Evolutionary conservation across 345 rosid species (phyloP), one percentile per base, ranked within the genome.

Genomic region (Crucihimalaya himalaica): DNA sequence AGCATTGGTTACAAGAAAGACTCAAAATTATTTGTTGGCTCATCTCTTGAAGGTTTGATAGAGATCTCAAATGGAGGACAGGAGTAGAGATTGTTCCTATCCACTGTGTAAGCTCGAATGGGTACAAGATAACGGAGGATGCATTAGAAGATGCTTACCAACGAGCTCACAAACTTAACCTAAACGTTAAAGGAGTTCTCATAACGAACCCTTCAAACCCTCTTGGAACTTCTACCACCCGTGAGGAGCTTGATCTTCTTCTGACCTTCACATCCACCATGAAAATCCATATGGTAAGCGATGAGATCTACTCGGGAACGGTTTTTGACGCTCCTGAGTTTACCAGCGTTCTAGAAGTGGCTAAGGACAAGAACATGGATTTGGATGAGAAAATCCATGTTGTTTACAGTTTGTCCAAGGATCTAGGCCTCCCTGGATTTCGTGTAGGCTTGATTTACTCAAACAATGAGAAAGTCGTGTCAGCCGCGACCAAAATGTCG

Each of bases 161-260:
- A 42, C 80, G 72, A 43, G 90, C 98, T 34, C 78, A 78, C 46
- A 75, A 67, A 35, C 87, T 78, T 15, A 76, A 80, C 39, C 71
- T 89, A 16, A 87, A 76, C 9, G 95, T 91, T 3, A 89, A 83
- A 63, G 97, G 93, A 27, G 85, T 91, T 14, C 59, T 91, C 25
- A 82, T 91, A 18, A 94, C 98, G 2, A 94, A 91, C 79, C 98
- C 97, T 48, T 91, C 96, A 3, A 94, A 94, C 75, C 98, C 96
- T 1, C 74, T 94, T 1, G 98, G 98, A 51, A 89, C 93, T 5
- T 78, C 96, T 19, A 78, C 87, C 82, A 86, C 79, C 4, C 81
- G 82, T 4, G 74, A 64, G 2, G 97, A 94, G 31, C 84, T 89
- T 18, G 76, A 81, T 63, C 75, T 79, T 40, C 85, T 94, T 59